Evolutionary conservation across 768 basidiomycete genomes (phyloP).

Genomic region (Nidularia sp.): DNA sequence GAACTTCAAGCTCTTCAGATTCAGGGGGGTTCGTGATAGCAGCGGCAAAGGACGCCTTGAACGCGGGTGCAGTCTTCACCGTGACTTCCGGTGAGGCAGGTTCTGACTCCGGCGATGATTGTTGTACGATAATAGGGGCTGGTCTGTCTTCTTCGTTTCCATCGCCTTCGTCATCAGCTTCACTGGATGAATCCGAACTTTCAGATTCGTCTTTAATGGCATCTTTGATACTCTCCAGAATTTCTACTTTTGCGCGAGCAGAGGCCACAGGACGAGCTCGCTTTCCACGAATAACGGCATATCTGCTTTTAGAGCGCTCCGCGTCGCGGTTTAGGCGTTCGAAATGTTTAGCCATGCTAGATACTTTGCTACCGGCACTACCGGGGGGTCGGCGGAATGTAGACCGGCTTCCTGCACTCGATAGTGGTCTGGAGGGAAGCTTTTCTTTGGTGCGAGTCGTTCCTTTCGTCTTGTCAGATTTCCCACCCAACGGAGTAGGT

Average conservation of each 20-base stretch:
- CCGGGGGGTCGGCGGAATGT: constrained; percentile 50
- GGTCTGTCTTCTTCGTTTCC: constrained; percentile 38
- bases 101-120: constrained; percentile 21
- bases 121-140: constrained; percentile 17
- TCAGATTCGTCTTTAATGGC: constrained; percentile 85
- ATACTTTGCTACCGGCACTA: constrained; percentile 65
- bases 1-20: constrained; percentile 8
- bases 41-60: constrained; percentile 6
- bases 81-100: constrained; percentile 13
- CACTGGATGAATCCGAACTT: constrained; percentile 58
- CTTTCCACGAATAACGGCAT: constrained; percentile 82
- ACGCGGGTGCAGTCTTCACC: constrained; percentile 17
- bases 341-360: constrained; percentile 86
- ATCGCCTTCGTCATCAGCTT: constrained; percentile 54
- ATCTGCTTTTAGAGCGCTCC: constrained; percentile 72
- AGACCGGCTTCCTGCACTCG: constrained; percentile 39
- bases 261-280: constrained; percentile 88
- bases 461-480: constrained; percentile 32
- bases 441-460: constrained; percentile 37
- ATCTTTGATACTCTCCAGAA: constrained; percentile 86
- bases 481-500: constrained; percentile 18
- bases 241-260: constrained; percentile 82
- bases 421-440: constrained; percentile 35
- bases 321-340: constrained; percentile 77
- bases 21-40: constrained; percentile 6